Conservation (phyloP, 495 filamentous ascomycete genomes). For the Stereocaulon alpinum region DNA sequence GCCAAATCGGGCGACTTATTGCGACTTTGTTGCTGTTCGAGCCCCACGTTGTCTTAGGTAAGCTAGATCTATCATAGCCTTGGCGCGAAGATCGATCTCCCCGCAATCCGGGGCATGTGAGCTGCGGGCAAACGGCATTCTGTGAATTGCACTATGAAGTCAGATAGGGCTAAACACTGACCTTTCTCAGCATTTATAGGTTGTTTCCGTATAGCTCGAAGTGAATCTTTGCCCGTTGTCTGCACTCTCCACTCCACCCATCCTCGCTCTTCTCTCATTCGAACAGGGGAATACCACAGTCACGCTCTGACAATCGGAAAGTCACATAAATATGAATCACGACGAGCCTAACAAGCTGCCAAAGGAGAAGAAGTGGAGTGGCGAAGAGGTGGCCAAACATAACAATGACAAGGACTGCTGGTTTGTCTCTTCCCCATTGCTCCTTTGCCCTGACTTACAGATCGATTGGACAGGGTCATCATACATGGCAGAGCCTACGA, state of each 20-base stretch:
- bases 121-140: too few species aligned
- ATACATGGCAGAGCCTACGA: constrained; percentile 90
- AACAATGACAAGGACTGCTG: constrained; percentile 72
- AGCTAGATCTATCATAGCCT: too few species aligned
- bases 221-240: background rate
- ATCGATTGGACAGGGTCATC: constrained; percentile 40
- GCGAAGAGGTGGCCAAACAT: constrained; percentile 69
- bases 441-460: background rate
- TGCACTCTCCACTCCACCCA: background rate
- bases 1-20: too few species aligned
- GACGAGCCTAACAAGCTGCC: constrained; percentile 20
- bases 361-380: constrained; percentile 44
- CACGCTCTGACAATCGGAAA: background rate
- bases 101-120: too few species aligned
- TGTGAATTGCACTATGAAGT: too few species aligned
- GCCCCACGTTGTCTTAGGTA: too few species aligned
- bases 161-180: too few species aligned
- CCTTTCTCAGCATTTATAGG: too few species aligned
- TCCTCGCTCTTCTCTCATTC: background rate
- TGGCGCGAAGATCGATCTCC: too few species aligned
- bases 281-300: background rate
- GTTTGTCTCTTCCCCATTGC: constrained; percentile 14
- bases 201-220: background rate
- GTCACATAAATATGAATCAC: constrained; percentile 27
- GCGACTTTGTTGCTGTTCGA: too few species aligned